Conservation (phyloP, 2,329 filamentous ascomycete genomes). For the Achaetomium macrosporum region DNA sequence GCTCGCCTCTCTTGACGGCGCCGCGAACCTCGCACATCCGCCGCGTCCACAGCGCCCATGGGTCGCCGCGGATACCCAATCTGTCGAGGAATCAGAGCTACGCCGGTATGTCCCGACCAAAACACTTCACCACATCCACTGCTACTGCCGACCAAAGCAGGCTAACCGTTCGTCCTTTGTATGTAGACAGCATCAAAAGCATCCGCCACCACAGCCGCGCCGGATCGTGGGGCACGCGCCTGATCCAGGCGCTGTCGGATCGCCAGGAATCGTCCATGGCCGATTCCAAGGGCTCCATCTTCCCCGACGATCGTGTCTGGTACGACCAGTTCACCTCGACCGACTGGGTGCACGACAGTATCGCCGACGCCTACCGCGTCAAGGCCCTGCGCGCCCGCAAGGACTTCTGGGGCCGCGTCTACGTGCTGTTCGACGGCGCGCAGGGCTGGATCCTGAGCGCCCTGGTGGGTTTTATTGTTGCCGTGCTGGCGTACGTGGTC, state of each 20-base stretch:
- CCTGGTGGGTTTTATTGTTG: conserved; percentile 79
- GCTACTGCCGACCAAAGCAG: background rate
- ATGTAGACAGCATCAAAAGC: conserved; percentile 34
- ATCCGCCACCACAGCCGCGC: conserved; percentile 50
- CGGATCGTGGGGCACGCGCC: conserved; percentile 54
- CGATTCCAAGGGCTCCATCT: conserved; percentile 61
- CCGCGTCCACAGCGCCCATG: conserved; percentile 24
- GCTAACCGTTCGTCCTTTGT: conserved; percentile 12
- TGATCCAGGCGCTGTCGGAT: conserved; percentile 56
- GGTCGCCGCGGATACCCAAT: conserved; percentile 23
- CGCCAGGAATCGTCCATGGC: conserved; percentile 49
- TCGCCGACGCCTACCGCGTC: conserved; percentile 85
- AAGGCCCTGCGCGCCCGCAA: conserved; percentile 76
- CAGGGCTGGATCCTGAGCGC: conserved; percentile 95
- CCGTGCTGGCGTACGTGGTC: conserved; percentile 79
- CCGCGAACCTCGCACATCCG: conserved; percentile 22
- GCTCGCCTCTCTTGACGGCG: conserved; percentile 26
- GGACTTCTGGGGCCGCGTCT: conserved; percentile 75
- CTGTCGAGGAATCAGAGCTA: conserved; percentile 30
- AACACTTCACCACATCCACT: background rate
- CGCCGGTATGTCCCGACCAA: conserved; percentile 17
- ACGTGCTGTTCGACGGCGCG: conserved; percentile 73
- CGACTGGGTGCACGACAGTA: conserved; percentile 97
- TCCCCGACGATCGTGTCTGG: conserved; percentile 85
- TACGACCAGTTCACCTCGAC: conserved; percentile 98